Conservation (phyloP, 2,329 filamentous ascomycete species). For the Shiraia sp. region DNA sequence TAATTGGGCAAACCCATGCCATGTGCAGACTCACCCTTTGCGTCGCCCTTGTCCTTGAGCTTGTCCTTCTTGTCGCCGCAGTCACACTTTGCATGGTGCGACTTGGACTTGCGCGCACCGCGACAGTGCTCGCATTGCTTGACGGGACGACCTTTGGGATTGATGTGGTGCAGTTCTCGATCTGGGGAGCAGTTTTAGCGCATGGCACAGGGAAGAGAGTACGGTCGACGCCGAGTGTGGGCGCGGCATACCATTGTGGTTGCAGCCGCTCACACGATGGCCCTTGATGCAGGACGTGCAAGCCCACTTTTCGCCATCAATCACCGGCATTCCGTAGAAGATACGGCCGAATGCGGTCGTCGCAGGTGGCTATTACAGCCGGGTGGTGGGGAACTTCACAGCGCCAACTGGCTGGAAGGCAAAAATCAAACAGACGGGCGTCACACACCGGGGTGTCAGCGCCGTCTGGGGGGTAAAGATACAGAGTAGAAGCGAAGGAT, state of each 20-base stretch:
- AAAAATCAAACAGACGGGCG: conserved; percentile 19
- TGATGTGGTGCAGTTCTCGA: conserved; percentile 89
- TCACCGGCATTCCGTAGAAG: conserved; percentile 41
- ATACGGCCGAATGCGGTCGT: conserved; percentile 43
- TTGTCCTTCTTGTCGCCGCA: conserved; percentile 81
- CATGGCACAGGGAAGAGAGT: no score
- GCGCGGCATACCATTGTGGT: conserved; percentile 78
- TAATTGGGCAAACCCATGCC: conserved; percentile 29
- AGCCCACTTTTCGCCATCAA: conserved; percentile 93
- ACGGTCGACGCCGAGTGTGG: conserved; percentile 27
- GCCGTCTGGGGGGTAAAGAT: conserved; percentile 21
- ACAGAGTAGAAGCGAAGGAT: conserved; percentile 22
- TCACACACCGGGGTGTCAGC: conserved; percentile 16
- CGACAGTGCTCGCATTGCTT: conserved; percentile 98
- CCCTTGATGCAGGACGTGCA: conserved; percentile 98
- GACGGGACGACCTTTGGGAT: conserved; percentile 95
- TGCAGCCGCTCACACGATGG: conserved; percentile 98
- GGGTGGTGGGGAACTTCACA: conserved; percentile 21
- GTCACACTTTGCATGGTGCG: conserved; percentile 94
- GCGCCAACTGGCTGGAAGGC: conserved; percentile 13
- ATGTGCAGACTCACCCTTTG: conserved; percentile 44
- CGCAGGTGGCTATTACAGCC: conserved; percentile 29
- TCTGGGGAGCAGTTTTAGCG: conserved; percentile 58
- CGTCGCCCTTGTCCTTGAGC: conserved; percentile 51
- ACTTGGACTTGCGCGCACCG: conserved; percentile 91